Evolutionary conservation across 257 asterid species (phyloP).

Genomic region (Paraleonurus japonicus): DNA sequence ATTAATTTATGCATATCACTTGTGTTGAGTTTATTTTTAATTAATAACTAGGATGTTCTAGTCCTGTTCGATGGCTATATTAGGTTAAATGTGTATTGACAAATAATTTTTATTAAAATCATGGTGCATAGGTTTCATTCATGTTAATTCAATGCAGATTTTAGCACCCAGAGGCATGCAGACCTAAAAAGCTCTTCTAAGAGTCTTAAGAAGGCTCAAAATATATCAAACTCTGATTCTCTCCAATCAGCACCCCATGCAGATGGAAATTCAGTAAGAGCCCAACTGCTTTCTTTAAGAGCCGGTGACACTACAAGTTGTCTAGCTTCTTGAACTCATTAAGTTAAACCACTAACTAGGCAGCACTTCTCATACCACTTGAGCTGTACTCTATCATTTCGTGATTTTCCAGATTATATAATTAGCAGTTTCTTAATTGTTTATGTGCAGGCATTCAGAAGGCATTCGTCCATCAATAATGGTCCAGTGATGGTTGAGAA

Average conservation of each 20-base stretch:
- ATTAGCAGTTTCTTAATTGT: conserved; percentile 8
- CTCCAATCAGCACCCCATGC: conserved; percentile 30
- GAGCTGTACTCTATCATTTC: conserved; percentile 7
- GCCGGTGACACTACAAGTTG: not conserved
- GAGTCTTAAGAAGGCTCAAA: conserved; percentile 39
- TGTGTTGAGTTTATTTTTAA: conserved; percentile 1
- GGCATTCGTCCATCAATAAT: conserved; percentile 34
- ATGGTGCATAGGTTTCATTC: conserved; percentile 15
- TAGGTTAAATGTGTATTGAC: conserved; percentile 12
- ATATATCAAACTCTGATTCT: conserved; percentile 42
- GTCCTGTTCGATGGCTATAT: conserved; percentile 7
- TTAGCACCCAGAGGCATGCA: conserved; percentile 39
- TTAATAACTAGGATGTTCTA: not conserved
- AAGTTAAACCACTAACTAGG: conserved; percentile 9
- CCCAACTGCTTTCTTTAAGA: conserved; percentile 22
- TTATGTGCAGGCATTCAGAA: conserved; percentile 42
- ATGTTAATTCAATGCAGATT: conserved; percentile 39
- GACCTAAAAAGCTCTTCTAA: conserved; percentile 44
- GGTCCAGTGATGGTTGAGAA: conserved; percentile 35
- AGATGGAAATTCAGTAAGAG: conserved; percentile 54
- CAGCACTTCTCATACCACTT: conserved; percentile 21
- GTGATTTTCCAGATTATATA: conserved; percentile 19
- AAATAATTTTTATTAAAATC: conserved; percentile 7
- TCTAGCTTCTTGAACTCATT: conserved; percentile 16
- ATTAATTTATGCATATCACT: conserved; percentile 19